These are phyloP conservation scores for Vicia sativa DNA, from an alignment of 306 rosid species.

Conservation along the genomic window DNA sequence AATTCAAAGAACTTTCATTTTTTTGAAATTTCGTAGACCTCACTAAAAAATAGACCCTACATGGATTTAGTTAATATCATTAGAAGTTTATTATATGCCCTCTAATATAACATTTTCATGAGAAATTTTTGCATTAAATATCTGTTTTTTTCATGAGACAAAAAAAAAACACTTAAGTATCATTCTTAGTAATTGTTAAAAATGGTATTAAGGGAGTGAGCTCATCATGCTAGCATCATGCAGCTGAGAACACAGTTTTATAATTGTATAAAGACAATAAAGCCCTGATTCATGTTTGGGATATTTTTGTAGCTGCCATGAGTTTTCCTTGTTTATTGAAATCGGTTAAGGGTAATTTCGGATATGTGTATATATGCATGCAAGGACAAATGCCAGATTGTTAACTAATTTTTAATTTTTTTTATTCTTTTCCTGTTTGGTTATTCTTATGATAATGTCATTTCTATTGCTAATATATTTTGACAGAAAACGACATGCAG, in stretches of 20 bases:
- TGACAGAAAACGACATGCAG: too few relatives aligned
- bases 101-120: too few relatives aligned
- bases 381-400: conserved; percentile 4
- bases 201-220: not conserved
- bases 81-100: too few relatives aligned
- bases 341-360: not conserved
- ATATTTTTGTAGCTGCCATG: not conserved
- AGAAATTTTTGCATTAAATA: too few relatives aligned
- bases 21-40: not conserved
- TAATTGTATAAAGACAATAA: conserved; percentile 7
- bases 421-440: not conserved
- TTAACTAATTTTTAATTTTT: not conserved
- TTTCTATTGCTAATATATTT: too few relatives aligned
- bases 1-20: not conserved
- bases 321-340: not conserved
- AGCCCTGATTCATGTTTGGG: not conserved
- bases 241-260: not conserved
- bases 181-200: too few relatives aligned
- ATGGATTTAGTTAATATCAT: too few relatives aligned
- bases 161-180: too few relatives aligned
- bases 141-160: too few relatives aligned
- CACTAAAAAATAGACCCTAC: too few relatives aligned
- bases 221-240: not conserved
- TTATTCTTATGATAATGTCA: too few relatives aligned
- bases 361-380: not conserved